Percentiles rank a stretch among this genome's conserved stretches.
Conservation (phyloP, 2,329 filamentous ascomycete species). For the Hirsutella thompsonii region DNA sequence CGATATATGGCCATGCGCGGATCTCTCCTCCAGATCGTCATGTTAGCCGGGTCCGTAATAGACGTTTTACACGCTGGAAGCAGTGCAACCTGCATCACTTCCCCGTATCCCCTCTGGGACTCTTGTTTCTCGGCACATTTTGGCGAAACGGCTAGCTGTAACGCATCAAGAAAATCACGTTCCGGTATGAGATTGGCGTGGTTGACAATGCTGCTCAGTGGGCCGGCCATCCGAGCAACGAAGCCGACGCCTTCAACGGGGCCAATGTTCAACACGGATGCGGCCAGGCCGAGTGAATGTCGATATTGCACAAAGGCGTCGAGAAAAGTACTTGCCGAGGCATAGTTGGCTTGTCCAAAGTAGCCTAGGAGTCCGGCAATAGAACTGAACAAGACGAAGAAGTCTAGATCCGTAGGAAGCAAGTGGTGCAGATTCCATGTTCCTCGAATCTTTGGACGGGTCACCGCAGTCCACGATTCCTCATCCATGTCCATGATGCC, state of each 20-base stretch:
- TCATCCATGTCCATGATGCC: too few relatives aligned
- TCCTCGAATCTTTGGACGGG: constrained; percentile 37
- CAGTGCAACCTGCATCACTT: constrained; percentile 4
- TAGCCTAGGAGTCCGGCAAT: constrained; percentile 36
- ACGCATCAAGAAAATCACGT: not conserved
- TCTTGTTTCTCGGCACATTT: too few relatives aligned
- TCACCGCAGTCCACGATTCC: too few relatives aligned
- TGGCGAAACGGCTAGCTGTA: not conserved
- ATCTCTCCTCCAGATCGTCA: constrained; percentile 9
- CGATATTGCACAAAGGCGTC: constrained; percentile 20
- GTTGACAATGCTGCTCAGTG: not conserved
- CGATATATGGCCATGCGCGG: constrained; percentile 10
- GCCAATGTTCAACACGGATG: constrained; percentile 23
- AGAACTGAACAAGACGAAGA: constrained; percentile 40
- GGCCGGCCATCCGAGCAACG: constrained; percentile 6
- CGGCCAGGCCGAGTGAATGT: constrained; percentile 23
- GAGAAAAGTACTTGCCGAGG: constrained; percentile 33
- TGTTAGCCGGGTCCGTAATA: constrained; percentile 4
- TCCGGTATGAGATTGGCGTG: not conserved
- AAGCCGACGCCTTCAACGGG: constrained; percentile 22
- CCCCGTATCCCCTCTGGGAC: not conserved
- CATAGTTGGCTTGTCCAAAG: constrained; percentile 38
- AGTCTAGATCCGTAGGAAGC: constrained; percentile 28
- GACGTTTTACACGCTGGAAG: constrained; percentile 8
- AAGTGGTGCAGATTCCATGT: constrained; percentile 40